These are phyloP conservation scores for Podospora comata DNA, from an alignment of 495 filamentous ascomycete species.

Conservation along the genomic window DNA sequence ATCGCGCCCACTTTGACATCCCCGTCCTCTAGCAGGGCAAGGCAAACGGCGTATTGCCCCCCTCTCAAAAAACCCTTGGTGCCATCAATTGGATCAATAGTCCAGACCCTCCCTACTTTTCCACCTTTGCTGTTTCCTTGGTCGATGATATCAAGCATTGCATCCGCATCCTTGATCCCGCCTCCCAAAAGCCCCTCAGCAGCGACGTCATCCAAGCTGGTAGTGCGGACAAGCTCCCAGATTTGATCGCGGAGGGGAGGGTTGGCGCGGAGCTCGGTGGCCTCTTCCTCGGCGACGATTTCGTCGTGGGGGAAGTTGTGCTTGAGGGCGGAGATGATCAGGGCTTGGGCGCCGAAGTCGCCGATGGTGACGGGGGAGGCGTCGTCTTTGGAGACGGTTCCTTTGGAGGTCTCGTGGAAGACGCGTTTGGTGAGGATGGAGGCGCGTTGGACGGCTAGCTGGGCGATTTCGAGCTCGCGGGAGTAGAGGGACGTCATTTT, in stretches of 20 bases:
- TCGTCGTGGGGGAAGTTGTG: constrained; percentile 86
- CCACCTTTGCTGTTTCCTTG: constrained; percentile 78
- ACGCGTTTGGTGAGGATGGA: constrained; percentile 85
- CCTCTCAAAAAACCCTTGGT: constrained; percentile 96
- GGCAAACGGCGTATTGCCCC: constrained; percentile 96
- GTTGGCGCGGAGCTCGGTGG: constrained; percentile 69
- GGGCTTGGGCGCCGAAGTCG: constrained; percentile 95
- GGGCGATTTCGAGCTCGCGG: constrained; percentile 79
- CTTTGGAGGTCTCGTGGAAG: constrained; percentile 88
- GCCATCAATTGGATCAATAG: constrained; percentile 94
- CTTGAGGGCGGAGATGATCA: constrained; percentile 87
- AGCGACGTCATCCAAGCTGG: constrained; percentile 64
- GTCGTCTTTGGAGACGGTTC: constrained; percentile 90
- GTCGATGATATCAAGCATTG: constrained; percentile 86
- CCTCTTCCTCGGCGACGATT: constrained; percentile 94
- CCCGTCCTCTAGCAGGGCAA: constrained; percentile 89
- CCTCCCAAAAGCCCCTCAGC: constrained; percentile 68
- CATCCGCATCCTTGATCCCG: constrained; percentile 60
- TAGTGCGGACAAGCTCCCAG: constrained; percentile 73
- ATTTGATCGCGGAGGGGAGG: constrained; percentile 63
- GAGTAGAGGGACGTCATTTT: constrained; percentile 51
- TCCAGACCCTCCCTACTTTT: constrained; percentile 82
- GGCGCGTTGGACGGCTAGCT: constrained; percentile 89
- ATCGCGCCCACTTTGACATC: constrained; percentile 91
- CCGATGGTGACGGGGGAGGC: constrained; percentile 95